Evolutionary conservation across 1,284 basidiomycete genomes (phyloP).

Genomic region (Volvariella volvacea): DNA sequence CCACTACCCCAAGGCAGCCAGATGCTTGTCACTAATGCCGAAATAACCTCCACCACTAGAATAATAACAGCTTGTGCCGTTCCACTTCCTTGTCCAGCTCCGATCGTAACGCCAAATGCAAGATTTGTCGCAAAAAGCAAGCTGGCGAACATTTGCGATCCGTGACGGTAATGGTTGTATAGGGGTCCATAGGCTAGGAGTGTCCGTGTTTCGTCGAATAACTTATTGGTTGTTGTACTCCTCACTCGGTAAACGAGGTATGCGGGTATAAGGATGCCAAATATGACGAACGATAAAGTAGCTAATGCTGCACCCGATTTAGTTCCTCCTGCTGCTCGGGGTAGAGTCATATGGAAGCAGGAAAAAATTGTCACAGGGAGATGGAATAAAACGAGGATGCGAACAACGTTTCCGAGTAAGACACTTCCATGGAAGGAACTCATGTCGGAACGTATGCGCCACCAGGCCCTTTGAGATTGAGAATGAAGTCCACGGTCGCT

Average conservation of each 20-base stretch:
- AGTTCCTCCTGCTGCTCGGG: conserved; percentile 47
- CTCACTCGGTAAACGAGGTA: conserved; percentile 73
- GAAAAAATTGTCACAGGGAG: conserved; percentile 91
- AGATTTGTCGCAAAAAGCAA: conserved; percentile 81
- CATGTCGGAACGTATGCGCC: conserved; percentile 53
- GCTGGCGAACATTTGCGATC: conserved; percentile 83
- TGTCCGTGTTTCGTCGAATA: conserved; percentile 92
- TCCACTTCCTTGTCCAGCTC: conserved; percentile 84
- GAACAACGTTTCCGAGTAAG: conserved; percentile 84
- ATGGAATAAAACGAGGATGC: conserved; percentile 88
- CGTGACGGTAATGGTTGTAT: conserved; percentile 92
- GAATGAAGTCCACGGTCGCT: conserved; percentile 27
- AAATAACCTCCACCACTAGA: conserved; percentile 76
- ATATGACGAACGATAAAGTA: conserved; percentile 67
- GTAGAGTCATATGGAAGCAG: conserved; percentile 75
- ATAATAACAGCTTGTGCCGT: conserved; percentile 89
- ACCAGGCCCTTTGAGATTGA: conserved; percentile 38
- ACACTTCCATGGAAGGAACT: conserved; percentile 74
- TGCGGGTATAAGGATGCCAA: conserved; percentile 76
- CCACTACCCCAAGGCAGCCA: conserved; percentile 97
- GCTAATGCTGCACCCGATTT: conserved; percentile 51
- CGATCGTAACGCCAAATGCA: conserved; percentile 77
- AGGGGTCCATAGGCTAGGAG: conserved; percentile 89
- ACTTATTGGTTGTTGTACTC: conserved; percentile 78
- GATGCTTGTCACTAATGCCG: conserved; percentile 80